Conservation (phyloP, 176 grass and related monocot genomes). For the Themeda triandra region DNA sequence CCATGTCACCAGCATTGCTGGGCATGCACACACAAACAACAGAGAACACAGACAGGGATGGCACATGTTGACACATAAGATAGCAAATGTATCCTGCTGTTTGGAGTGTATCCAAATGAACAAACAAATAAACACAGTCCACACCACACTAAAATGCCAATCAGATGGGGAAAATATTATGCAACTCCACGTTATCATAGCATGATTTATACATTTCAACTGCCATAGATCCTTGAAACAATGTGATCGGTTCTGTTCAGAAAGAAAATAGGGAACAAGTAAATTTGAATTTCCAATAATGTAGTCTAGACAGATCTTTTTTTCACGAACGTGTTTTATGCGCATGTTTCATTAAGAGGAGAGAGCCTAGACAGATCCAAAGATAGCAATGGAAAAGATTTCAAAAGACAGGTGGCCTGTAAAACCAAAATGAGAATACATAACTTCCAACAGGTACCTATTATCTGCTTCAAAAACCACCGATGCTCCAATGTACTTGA, state of each 20-base stretch:
- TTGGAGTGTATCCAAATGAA: conserved; percentile 9
- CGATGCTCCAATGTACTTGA: conserved; percentile 75
- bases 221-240: not conserved
- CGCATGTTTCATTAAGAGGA: not conserved
- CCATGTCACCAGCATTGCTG: conserved; percentile 17
- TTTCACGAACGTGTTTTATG: not conserved
- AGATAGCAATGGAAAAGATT: conserved; percentile 9
- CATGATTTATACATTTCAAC: not conserved
- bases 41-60: not conserved
- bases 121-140: conserved; percentile 4
- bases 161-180: not conserved
- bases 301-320: not conserved
- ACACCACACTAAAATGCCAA: not conserved
- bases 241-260: not conserved
- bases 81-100: conserved; percentile 11
- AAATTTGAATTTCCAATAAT: not conserved
- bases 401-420: not conserved
- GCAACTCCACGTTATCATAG: not conserved
- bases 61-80: not conserved
- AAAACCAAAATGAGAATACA: conserved; percentile 23
- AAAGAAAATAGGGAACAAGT: not conserved
- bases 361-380: not conserved
- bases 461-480: conserved; percentile 56
- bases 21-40: not conserved
- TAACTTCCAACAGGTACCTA: conserved; percentile 42